Evolutionary conservation across 2,329 filamentous ascomycete species (phyloP).

Genomic region (Trichoderma sp.): DNA sequence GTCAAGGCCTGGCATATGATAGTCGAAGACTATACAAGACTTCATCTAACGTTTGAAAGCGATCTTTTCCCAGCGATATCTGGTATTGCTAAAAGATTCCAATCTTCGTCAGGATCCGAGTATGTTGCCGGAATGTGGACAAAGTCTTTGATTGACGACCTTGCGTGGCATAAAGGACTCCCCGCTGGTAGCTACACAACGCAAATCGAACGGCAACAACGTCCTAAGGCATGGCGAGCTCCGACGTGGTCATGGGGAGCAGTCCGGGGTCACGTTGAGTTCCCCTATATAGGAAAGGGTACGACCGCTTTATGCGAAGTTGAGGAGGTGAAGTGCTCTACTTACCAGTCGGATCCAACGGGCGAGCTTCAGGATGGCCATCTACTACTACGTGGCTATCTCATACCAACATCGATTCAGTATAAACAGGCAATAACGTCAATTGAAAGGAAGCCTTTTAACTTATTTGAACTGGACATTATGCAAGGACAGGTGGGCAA

Average conservation of each 20-base stretch:
- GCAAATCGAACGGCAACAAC: background rate
- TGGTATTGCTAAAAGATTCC: constrained; percentile 23
- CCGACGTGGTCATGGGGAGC: constrained; percentile 26
- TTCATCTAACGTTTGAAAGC: constrained; percentile 22
- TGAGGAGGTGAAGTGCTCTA: background rate
- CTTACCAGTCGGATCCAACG: constrained; percentile 14
- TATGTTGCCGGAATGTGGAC: constrained; percentile 25
- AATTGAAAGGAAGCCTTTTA: background rate
- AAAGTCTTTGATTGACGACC: constrained; percentile 13
- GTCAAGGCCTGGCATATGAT: constrained; percentile 22
- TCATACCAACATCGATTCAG: background rate
- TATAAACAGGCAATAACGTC: background rate
- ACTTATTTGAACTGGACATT: constrained; percentile 8
- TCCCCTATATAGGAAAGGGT: constrained; percentile 1
- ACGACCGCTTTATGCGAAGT: background rate
- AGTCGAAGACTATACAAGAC: constrained; percentile 22
- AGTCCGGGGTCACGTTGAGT: background rate
- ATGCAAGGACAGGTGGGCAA: constrained; percentile 5
- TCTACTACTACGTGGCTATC: background rate
- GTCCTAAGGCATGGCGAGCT: constrained; percentile 20
- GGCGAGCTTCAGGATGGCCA: constrained; percentile 12
- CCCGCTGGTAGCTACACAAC: background rate
- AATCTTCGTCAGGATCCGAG: background rate
- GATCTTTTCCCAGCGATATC: constrained; percentile 26
- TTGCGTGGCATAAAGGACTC: constrained; percentile 21